Evolutionary conservation across 768 basidiomycete species (phyloP).

Genomic region (Mycena amicta): DNA sequence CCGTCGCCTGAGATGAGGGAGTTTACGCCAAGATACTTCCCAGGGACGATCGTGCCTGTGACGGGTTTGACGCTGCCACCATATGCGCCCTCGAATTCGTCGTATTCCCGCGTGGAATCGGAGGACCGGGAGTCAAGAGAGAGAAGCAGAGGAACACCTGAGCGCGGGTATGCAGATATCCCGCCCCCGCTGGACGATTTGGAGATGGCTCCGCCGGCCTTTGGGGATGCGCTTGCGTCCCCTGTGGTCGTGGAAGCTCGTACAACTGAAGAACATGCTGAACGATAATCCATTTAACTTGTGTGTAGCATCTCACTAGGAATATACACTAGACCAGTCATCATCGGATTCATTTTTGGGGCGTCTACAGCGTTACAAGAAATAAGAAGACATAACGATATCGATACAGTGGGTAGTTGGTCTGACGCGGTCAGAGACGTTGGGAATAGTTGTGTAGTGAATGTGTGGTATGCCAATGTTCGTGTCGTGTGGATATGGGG

Average conservation of each 20-base stretch:
- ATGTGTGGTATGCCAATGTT: not conserved
- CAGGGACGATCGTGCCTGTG: conserved; percentile 43
- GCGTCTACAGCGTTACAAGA: conserved; percentile 12
- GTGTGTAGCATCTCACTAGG: no score
- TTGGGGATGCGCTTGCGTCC: not conserved
- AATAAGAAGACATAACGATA: conserved; percentile 13
- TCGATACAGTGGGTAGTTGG: conserved; percentile 20
- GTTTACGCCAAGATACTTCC: conserved; percentile 62
- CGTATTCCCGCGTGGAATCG: conserved; percentile 25
- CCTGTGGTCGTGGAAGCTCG: not conserved
- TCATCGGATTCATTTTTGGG: no score
- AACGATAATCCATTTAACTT: no score
- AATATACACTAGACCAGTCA: no score
- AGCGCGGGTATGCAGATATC: conserved; percentile 6
- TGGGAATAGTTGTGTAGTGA: not conserved
- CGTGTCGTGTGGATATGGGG: conserved; percentile 1
- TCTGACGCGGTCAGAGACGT: conserved; percentile 17
- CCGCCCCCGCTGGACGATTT: conserved; percentile 1
- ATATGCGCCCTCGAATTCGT: conserved; percentile 32
- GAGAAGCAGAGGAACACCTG: no score
- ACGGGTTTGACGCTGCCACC: conserved; percentile 38
- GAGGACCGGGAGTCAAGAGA: no score
- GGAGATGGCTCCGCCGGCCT: conserved; percentile 1
- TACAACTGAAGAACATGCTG: no score
- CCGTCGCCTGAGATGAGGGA: conserved; percentile 47